phyloP scores from a whole-genome alignment of 1,284 basidiomycete species.

The Apiotrichum porosum region DNA sequence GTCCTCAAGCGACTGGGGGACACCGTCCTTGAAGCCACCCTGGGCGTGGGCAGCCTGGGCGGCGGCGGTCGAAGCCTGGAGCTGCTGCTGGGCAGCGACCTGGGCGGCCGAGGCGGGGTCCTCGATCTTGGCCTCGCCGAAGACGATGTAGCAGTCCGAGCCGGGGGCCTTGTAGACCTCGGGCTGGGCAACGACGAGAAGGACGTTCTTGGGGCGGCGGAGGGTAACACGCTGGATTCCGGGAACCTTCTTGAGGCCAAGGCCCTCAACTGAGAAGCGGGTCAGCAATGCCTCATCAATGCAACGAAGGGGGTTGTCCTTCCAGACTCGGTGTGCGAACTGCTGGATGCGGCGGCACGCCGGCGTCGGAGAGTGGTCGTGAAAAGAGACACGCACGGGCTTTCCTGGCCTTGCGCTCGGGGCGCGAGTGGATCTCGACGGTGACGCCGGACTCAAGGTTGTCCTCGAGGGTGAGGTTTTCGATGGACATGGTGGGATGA shows the following conservation, averaged over 20 bases:
- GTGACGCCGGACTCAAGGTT: slow-evolving; percentile 60
- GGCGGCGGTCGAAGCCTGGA: slow-evolving; percentile 53
- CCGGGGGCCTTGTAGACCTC: slow-evolving; percentile 97
- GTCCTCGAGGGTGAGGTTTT: slow-evolving; percentile 57
- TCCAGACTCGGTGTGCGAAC: too few relatives aligned
- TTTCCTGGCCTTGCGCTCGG: slow-evolving; percentile 86
- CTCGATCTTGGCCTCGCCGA: slow-evolving; percentile 96
- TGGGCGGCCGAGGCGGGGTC: slow-evolving; percentile 84
- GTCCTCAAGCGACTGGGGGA: slow-evolving; percentile 57
- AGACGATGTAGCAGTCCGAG: slow-evolving; percentile 98
- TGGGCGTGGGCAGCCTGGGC: slow-evolving; percentile 45
- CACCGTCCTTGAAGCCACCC: slow-evolving; percentile 51
- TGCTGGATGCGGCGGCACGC: too few relatives aligned
- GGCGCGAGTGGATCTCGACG: slow-evolving; percentile 87
- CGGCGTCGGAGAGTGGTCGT: not conserved
- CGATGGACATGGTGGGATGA: slow-evolving; percentile 55
- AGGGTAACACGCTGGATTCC: slow-evolving; percentile 94
- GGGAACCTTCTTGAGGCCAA: slow-evolving; percentile 86
- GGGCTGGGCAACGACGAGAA: slow-evolving; percentile 88
- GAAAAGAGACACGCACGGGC: slow-evolving; percentile 5
- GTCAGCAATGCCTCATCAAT: slow-evolving; percentile 47
- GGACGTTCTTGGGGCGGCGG: slow-evolving; percentile 87
- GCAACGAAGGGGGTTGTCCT: too few relatives aligned
- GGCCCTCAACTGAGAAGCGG: slow-evolving; percentile 52
- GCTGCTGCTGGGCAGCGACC: slow-evolving; percentile 76